phyloP scores from a whole-genome alignment of 345 rosid species.

The Gossypium anomalum region DNA sequence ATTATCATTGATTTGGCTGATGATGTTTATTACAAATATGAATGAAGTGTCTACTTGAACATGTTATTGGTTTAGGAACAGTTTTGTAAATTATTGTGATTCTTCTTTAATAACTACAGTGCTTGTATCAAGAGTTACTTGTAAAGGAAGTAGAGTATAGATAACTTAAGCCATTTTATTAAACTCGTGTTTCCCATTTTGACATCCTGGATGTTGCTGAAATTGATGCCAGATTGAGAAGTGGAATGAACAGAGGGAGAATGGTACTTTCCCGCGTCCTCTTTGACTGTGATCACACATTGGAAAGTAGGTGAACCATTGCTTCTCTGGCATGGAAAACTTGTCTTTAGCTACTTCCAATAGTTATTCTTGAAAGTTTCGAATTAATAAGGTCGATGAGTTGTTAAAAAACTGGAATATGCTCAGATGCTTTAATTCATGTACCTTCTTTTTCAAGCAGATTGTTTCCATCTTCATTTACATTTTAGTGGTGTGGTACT shows the following conservation, averaged over 20 bases:
- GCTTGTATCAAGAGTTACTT: neutral
- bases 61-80: neutral
- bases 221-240: conserved; percentile 53
- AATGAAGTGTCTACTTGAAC: neutral
- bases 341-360: conserved; percentile 9
- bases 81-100: neutral
- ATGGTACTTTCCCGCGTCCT: conserved; percentile 77
- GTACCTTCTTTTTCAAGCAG: neutral
- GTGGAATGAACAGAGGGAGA: conserved; percentile 91
- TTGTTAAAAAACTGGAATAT: neutral
- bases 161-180: conserved; percentile 22
- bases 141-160: neutral
- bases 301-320: neutral
- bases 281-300: conserved; percentile 43
- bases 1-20: neutral
- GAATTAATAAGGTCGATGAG: conserved; percentile 7
- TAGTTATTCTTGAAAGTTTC: conserved; percentile 8
- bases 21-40: neutral
- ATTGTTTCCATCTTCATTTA: neutral
- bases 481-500: neutral
- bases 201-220: neutral
- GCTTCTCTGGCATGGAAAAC: conserved; percentile 12
- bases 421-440: neutral
- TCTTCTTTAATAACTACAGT: neutral
- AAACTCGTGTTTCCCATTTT: neutral